phyloP scores from a whole-genome alignment of 2,329 filamentous ascomycete genomes.

The Neodidymelliopsis sp. region DNA sequence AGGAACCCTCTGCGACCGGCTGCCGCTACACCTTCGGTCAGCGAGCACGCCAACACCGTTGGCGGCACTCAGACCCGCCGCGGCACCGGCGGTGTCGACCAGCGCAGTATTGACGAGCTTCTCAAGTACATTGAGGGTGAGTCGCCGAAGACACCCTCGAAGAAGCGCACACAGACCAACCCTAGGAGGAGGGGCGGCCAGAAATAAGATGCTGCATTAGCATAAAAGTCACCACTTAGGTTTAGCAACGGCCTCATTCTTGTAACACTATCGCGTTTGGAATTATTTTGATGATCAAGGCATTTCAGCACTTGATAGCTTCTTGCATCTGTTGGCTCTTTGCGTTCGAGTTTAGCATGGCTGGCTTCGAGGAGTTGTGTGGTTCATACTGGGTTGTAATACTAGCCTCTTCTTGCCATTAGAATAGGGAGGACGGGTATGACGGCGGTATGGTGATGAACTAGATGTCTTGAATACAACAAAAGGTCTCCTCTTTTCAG shows the following conservation, averaged over 20 bases:
- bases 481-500: slow-evolving; percentile 22
- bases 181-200: slow-evolving; percentile 49
- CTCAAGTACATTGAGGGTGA: slow-evolving; percentile 91
- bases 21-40: slow-evolving; percentile 66
- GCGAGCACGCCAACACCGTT: slow-evolving; percentile 53
- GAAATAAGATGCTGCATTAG: slow-evolving; percentile 6
- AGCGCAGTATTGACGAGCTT: slow-evolving; percentile 89
- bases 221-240: slow-evolving; percentile 11
- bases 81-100: slow-evolving; percentile 63
- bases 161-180: slow-evolving; percentile 54
- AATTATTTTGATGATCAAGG: slow-evolving; percentile 11
- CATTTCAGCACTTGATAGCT: slow-evolving; percentile 10
- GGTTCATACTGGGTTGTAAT: slow-evolving; percentile 14
- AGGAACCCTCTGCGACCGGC: slow-evolving; percentile 65
- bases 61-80: slow-evolving; percentile 46
- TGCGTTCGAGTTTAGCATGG: slow-evolving; percentile 13
- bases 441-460: slow-evolving; percentile 16
- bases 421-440: slow-evolving; percentile 20
- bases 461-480: slow-evolving; percentile 16
- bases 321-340: slow-evolving; percentile 15
- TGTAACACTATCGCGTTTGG: slow-evolving; percentile 17
- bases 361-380: slow-evolving; percentile 15
- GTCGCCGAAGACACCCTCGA: slow-evolving; percentile 51
- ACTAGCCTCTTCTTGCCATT: slow-evolving; percentile 17
- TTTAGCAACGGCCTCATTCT: slow-evolving; percentile 11